Percentiles rank a stretch among this genome's conserved stretches.
Evolutionary conservation across 495 filamentous ascomycete species (phyloP).

Genomic region (Penicillium paxilli): DNA sequence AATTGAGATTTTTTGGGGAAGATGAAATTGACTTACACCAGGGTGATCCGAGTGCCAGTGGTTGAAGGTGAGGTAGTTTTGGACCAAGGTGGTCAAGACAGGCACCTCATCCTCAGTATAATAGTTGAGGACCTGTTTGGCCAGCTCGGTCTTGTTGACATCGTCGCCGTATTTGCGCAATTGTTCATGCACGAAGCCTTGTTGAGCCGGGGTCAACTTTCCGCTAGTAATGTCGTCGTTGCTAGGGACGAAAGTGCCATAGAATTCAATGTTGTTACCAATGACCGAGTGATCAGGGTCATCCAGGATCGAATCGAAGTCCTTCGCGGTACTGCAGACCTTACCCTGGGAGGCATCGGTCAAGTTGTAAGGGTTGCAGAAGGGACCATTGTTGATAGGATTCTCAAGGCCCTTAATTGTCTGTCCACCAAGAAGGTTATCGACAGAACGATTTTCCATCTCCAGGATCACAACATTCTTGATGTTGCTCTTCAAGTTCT

Average conservation of each 20-base stretch:
- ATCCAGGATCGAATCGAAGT: constrained; percentile 45
- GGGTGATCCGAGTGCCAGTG: constrained; percentile 52
- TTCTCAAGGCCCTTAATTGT: constrained; percentile 40
- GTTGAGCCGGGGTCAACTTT: constrained; percentile 32
- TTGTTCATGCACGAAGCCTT: constrained; percentile 53
- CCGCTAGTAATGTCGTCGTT: constrained; percentile 36
- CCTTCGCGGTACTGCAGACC: constrained; percentile 40
- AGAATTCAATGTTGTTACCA: constrained; percentile 55
- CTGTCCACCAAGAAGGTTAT: constrained; percentile 46
- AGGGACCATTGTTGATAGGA: constrained; percentile 45
- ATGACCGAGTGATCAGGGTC: constrained; percentile 52
- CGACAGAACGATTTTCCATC: constrained; percentile 49
- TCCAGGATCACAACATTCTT: constrained; percentile 48
- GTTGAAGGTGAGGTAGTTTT: constrained; percentile 54
- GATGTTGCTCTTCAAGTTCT: constrained; percentile 41
- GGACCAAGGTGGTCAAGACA: constrained; percentile 44
- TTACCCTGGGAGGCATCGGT: constrained; percentile 35
- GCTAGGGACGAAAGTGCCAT: constrained; percentile 42
- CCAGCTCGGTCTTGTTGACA: constrained; percentile 35
- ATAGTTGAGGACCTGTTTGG: constrained; percentile 51
- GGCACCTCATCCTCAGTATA: constrained; percentile 51
- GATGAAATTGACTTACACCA: constrained; percentile 34
- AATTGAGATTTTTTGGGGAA: not conserved
- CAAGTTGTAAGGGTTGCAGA: constrained; percentile 44
- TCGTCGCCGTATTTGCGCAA: constrained; percentile 30